Evolutionary conservation across 148 eudicot genomes (phyloP).

Genomic region (Nepenthes mirabilis): DNA sequence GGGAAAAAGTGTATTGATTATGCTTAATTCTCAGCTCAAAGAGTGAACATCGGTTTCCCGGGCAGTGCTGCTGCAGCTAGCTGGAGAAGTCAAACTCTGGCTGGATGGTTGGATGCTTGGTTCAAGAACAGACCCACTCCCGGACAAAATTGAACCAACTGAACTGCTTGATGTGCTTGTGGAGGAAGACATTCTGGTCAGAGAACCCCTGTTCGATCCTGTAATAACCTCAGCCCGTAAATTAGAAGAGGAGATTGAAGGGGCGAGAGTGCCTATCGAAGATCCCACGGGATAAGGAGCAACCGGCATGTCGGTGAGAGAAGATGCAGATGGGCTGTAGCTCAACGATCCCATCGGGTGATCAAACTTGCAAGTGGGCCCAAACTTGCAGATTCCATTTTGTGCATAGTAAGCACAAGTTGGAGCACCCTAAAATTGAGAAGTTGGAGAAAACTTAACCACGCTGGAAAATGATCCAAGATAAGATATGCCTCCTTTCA

Average conservation of each 20-base stretch:
- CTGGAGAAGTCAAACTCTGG: constrained; percentile 24
- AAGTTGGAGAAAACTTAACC: not conserved
- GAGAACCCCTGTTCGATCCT: constrained; percentile 33
- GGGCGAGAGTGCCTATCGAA: constrained; percentile 56
- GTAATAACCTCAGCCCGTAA: constrained; percentile 41
- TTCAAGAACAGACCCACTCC: constrained; percentile 35
- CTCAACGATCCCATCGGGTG: constrained; percentile 70
- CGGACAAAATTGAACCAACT: constrained; percentile 45
- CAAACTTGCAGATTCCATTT: constrained; percentile 58
- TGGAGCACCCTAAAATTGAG: constrained; percentile 59
- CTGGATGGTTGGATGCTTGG: constrained; percentile 28
- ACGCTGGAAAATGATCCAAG: too few species aligned
- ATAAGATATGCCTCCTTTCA: too few species aligned
- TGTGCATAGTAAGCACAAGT: constrained; percentile 69
- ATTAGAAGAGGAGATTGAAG: constrained; percentile 83
- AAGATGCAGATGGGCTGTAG: constrained; percentile 91
- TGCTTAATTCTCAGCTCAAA: constrained; percentile 21
- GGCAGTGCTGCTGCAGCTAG: constrained; percentile 17
- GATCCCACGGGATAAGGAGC: constrained; percentile 91
- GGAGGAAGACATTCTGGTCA: constrained; percentile 34
- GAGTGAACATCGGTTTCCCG: constrained; percentile 27
- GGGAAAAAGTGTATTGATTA: too few species aligned
- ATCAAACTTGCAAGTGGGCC: constrained; percentile 55
- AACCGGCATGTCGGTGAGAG: constrained; percentile 91
- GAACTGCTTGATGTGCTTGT: constrained; percentile 41